A percentile compares a stretch with the other conserved stretches of the same genome.
Evolutionary conservation across 2,329 filamentous ascomycete species (phyloP).

Genomic region (Madurella fahalii): DNA sequence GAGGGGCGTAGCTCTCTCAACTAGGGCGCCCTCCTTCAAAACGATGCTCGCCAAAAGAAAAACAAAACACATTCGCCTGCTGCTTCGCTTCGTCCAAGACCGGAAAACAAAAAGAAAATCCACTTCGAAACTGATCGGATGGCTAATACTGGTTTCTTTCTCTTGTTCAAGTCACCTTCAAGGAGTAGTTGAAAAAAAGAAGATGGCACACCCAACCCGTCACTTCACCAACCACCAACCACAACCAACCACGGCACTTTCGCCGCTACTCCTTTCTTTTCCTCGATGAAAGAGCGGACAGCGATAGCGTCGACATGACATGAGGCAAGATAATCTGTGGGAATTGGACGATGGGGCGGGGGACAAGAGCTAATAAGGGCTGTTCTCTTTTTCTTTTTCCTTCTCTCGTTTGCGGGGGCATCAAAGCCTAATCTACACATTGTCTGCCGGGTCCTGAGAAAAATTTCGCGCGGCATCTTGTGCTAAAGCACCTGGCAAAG

Average conservation of each 20-base stretch:
- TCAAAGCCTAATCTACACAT: not conserved
- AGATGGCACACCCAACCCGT: not conserved
- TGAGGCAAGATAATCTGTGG: not conserved
- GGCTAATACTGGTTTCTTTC: constrained; percentile 14
- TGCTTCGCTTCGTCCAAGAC: not conserved
- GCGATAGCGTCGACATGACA: not conserved
- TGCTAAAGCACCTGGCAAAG: not conserved
- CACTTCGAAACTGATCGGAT: constrained; percentile 6
- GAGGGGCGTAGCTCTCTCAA: constrained; percentile 23
- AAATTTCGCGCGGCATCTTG: not conserved
- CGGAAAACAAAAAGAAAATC: not conserved
- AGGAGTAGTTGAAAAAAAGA: constrained; percentile 10
- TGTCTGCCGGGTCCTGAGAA: not conserved
- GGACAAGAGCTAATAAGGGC: not conserved
- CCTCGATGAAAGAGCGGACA: no score
- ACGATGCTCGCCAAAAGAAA: constrained; percentile 1
- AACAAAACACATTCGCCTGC: not conserved
- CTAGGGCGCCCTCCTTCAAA: constrained; percentile 1
- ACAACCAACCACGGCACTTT: constrained; percentile 1
- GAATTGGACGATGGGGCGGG: not conserved
- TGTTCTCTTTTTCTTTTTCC: not conserved
- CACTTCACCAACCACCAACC: not conserved
- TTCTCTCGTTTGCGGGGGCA: not conserved
- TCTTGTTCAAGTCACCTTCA: constrained; percentile 15
- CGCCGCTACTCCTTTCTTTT: not conserved